Percentiles rank a stretch among this genome's conserved stretches.
Evolutionary conservation across 768 basidiomycete species (phyloP).

Genomic region (Leucogyrophana mollusca): DNA sequence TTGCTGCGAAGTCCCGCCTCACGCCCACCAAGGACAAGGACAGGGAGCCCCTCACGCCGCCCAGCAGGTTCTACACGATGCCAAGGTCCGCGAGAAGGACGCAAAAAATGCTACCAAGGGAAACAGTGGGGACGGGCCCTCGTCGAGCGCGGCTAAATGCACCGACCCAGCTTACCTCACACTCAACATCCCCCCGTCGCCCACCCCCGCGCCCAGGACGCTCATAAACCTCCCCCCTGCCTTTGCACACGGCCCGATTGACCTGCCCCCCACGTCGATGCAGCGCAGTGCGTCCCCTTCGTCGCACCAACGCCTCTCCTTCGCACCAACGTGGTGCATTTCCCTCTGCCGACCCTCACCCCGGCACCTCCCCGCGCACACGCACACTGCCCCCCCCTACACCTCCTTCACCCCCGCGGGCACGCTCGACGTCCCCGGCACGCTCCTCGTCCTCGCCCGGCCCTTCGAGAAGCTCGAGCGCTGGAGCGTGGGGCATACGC

Average conservation of each 20-base stretch:
- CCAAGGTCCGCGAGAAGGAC: no score
- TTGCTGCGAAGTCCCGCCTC: conserved; percentile 67
- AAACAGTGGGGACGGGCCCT: conserved; percentile 58
- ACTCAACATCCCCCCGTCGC: conserved; percentile 58
- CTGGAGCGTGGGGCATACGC: conserved; percentile 87
- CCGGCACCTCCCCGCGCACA: conserved; percentile 67
- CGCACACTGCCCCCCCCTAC: conserved; percentile 39
- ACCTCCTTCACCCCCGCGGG: conserved; percentile 66
- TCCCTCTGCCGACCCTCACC: no score
- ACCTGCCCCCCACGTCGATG: conserved; percentile 66
- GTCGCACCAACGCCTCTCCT: conserved; percentile 49
- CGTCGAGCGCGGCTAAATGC: conserved; percentile 49
- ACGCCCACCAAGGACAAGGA: conserved; percentile 73
- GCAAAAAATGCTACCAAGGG: conserved; percentile 55
- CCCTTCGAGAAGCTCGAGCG: conserved; percentile 64
- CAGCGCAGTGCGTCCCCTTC: conserved; percentile 44
- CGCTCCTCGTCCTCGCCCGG: conserved; percentile 70
- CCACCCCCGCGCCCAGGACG: conserved; percentile 50
- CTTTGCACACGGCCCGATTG: conserved; percentile 42
- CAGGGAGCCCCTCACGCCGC: conserved; percentile 75
- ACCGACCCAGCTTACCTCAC: conserved; percentile 58
- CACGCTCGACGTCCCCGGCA: conserved; percentile 70
- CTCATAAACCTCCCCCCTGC: conserved; percentile 24
- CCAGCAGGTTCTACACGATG: conserved; percentile 76
- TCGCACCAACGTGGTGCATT: conserved; percentile 36